phyloP scores from a whole-genome alignment of 129 eudicot species.

The Flaveria bidentis region DNA sequence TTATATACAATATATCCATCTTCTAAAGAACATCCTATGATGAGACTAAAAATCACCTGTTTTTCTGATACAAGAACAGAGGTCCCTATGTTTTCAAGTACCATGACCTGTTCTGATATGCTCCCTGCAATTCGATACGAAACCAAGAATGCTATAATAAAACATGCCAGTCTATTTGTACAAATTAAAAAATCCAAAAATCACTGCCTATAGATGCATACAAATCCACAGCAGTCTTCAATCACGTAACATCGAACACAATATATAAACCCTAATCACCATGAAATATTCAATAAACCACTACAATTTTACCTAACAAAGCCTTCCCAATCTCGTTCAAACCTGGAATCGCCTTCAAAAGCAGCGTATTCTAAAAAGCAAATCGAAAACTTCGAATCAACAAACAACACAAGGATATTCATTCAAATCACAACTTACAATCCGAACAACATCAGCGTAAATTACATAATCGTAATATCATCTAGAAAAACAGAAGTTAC shows the following conservation, averaged over 20 bases:
- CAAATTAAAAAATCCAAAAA: neutral
- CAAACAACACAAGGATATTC: neutral
- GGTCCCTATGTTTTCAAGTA: constrained; percentile 92
- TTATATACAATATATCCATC: neutral
- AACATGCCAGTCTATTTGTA: neutral
- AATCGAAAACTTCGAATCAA: neutral
- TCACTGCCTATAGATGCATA: constrained; percentile 1
- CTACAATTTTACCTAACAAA: constrained; percentile 55
- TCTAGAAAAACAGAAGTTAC: neutral
- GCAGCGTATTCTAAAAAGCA: constrained; percentile 71
- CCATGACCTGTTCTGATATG: constrained; percentile 88
- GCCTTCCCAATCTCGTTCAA: constrained; percentile 81
- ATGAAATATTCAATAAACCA: neutral
- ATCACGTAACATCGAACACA: neutral
- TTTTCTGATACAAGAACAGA: constrained; percentile 91
- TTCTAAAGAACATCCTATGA: constrained; percentile 7
- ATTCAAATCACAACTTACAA: no score
- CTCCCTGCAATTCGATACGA: constrained; percentile 56
- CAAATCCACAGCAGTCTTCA: constrained; percentile 4
- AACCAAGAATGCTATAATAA: neutral
- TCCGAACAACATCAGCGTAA: no score
- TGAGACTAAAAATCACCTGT: constrained; percentile 52
- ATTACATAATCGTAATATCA: no score
- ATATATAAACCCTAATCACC: neutral
- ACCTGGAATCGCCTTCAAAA: constrained; percentile 94